Evolutionary conservation across 2,329 filamentous ascomycete species (phyloP).

Genomic region (Colletotrichum eremochloae): DNA sequence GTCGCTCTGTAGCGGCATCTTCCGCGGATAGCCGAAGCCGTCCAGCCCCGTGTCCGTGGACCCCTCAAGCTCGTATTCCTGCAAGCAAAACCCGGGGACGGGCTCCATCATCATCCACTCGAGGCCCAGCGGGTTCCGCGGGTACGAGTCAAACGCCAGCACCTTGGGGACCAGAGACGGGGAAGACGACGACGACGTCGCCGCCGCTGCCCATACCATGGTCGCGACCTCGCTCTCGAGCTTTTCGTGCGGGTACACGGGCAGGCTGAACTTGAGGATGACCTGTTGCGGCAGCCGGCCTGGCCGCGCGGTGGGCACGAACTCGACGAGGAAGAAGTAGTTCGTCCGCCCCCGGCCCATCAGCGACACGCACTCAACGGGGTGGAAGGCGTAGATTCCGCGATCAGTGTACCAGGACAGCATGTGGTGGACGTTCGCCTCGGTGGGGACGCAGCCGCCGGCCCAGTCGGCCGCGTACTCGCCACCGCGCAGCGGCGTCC

Average conservation of each 20-base stretch:
- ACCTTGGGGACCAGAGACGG: constrained; percentile 16
- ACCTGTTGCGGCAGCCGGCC: constrained; percentile 15
- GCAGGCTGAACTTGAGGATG: constrained; percentile 32
- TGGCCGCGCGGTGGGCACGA: not conserved
- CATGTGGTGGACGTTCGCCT: constrained; percentile 1
- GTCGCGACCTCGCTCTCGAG: constrained; percentile 42
- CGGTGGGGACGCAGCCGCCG: not conserved
- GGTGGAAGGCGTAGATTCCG: not conserved
- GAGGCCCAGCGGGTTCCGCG: constrained; percentile 33
- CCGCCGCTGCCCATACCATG: constrained; percentile 27
- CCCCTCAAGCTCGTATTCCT: constrained; percentile 12
- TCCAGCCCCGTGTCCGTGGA: constrained; percentile 22
- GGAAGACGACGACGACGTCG: not conserved
- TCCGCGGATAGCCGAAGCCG: not conserved
- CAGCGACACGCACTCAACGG: constrained; percentile 4
- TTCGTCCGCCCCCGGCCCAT: constrained; percentile 10
- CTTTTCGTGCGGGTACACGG: constrained; percentile 32
- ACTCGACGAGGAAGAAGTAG: constrained; percentile 19
- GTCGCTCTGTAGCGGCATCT: not conserved
- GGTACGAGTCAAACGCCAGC: constrained; percentile 38
- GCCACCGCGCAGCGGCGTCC: not conserved
- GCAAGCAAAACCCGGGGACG: constrained; percentile 21
- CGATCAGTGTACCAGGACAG: constrained; percentile 13
- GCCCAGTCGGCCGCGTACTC: constrained; percentile 20
- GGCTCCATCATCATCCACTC: constrained; percentile 42